Base-by-base conservation (phyloP, 495 filamentous ascomycete genomes). In the Tuber borchii region DNA sequence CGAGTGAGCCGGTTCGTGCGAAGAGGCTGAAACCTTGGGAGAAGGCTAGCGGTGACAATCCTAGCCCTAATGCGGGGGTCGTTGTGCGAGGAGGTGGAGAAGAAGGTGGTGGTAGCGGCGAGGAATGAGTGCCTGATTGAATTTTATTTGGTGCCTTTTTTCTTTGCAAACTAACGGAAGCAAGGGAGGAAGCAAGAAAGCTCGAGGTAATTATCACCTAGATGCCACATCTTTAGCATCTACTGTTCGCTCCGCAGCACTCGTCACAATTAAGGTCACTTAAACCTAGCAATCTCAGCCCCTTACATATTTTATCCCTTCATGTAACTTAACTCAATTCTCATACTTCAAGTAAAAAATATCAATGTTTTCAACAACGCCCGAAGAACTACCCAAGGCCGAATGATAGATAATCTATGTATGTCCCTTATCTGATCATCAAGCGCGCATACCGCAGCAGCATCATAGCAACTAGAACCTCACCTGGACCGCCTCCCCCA, bases 1-100 rank as follows among this genome's bases (percentile, higher is more conserved):
- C 79, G 7, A 82, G 80, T 51, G 82, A 85, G 56, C 83, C 87
- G 19, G 85, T 83, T 17, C 86, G 84, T 45, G 79, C 85, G 72
- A 88, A 84, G 81, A 87, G 92, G 82, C 86, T 84, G 81, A 97
- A 97, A 83, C 93, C 93, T 5, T 97, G 93, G 93, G 93, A 97
- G 84, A 90, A 34, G 56, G 56, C 26, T 19, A 19, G 56, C 26
- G 4, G 26, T 12, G 26, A 19, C 14, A 65, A 34, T 65, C 3
- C 26, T 17, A 34, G 26, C 26, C 14, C 26, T 65, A 34, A 26
- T 65, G 14, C 26, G 14, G 56, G 56, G 12, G 56, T 17, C 56
- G 26, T 26, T 31, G 56, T 31, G 56, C 16, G 56, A 26, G 22
- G 20, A 12, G 22, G 46, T 6, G 46, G 48, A 7, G 22, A n/a